A percentile compares a stretch with the other conserved stretches of the same genome.
These are phyloP conservation scores for Jimgerdemannia lactiflua DNA, from an alignment of 192 early-diverging fungal species.

Conservation along the genomic window DNA sequence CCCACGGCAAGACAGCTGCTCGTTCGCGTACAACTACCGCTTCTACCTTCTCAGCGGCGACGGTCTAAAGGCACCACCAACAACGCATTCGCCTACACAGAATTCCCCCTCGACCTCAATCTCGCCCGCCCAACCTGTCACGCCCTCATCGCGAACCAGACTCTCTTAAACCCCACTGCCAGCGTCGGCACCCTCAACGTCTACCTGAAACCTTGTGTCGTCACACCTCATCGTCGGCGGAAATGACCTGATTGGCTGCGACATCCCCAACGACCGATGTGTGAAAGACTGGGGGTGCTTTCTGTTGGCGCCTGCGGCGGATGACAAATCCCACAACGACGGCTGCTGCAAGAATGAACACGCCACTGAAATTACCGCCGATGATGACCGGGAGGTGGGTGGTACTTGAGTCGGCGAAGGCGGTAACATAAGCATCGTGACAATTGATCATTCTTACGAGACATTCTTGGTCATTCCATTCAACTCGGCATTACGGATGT, in stretches of 20 bases:
- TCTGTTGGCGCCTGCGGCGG: too few relatives aligned
- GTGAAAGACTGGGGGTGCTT: too few relatives aligned
- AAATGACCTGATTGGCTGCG: not conserved
- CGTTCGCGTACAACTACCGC: not conserved
- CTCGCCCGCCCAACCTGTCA: not conserved
- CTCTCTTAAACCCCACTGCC: not conserved
- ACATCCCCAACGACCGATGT: not conserved
- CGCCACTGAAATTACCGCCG: too few relatives aligned
- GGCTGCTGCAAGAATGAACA: too few relatives aligned
- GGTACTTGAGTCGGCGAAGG: too few relatives aligned
- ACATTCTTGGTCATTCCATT: too few relatives aligned
- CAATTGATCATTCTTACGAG: too few relatives aligned
- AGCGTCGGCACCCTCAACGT: not conserved
- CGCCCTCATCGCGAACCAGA: not conserved
- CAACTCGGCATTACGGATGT: too few relatives aligned
- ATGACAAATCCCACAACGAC: too few relatives aligned
- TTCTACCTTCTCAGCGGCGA: not conserved
- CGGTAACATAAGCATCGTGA: too few relatives aligned
- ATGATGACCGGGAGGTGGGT: too few relatives aligned
- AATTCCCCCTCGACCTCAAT: not conserved
- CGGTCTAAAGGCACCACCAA: not conserved
- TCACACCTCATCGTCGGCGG: not conserved
- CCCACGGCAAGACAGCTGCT: not conserved
- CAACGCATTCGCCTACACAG: not conserved
- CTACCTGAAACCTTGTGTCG: not conserved